Evolutionary conservation across 371 early-diverging fungal genomes (phyloP).

Genomic region (Mortierella sp.): DNA sequence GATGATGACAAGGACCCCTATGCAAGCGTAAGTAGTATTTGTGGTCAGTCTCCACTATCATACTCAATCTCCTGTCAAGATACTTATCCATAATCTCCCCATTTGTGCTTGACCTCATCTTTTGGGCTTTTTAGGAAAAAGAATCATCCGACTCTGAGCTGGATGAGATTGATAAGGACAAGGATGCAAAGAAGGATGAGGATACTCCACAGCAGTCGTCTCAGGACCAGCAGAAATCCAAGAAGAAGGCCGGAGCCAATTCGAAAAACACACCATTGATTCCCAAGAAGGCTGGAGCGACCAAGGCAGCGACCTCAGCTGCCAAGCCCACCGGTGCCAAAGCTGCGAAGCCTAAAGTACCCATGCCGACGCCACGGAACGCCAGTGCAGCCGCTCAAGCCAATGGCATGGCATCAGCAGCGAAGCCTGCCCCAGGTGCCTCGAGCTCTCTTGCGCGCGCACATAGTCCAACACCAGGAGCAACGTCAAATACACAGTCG

Average conservation of each 20-base stretch:
- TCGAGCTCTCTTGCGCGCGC: slow-evolving; percentile 19
- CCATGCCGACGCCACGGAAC: slow-evolving; percentile 58
- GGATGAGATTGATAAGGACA: slow-evolving; percentile 60
- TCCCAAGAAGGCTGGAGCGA: slow-evolving; percentile 41
- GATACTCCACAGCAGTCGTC: slow-evolving; percentile 13
- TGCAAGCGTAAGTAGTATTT: slow-evolving; percentile 66
- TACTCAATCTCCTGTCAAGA: slow-evolving; percentile 1
- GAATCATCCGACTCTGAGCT: slow-evolving; percentile 61
- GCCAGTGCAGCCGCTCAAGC: slow-evolving; percentile 57
- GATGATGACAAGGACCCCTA: slow-evolving; percentile 83
- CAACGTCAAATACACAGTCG: slow-evolving; percentile 1
- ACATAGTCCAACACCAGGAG: slow-evolving; percentile 8
- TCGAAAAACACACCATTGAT: slow-evolving; percentile 50
- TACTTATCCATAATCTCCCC: not conserved
- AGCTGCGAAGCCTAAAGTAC: slow-evolving; percentile 63
- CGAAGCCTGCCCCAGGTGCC: slow-evolving; percentile 16
- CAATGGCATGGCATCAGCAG: slow-evolving; percentile 12
- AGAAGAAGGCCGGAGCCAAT: slow-evolving; percentile 54
- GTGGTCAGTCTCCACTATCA: too few relatives aligned
- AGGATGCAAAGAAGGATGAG: slow-evolving; percentile 44
- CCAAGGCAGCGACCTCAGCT: slow-evolving; percentile 41
- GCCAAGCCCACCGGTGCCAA: slow-evolving; percentile 57
- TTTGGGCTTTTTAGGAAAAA: slow-evolving; percentile 52
- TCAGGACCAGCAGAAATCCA: slow-evolving; percentile 51
- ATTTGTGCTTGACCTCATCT: not conserved